These are phyloP conservation scores for Alternaria gansuensis DNA, from an alignment of 2,329 filamentous ascomycete species.

Conservation along the genomic window DNA sequence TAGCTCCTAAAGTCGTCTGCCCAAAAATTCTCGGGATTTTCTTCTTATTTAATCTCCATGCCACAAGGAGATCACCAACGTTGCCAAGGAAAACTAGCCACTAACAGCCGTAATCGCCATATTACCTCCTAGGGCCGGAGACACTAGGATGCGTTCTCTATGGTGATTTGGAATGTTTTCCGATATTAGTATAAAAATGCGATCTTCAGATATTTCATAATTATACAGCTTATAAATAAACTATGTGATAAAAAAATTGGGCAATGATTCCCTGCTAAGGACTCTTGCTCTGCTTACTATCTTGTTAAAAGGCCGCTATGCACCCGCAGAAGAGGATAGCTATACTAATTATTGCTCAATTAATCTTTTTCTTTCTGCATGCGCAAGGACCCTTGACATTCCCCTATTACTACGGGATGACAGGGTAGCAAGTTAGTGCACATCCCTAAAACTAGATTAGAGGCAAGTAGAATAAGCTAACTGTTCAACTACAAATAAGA, in stretches of 20 bases:
- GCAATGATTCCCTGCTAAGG: too few relatives aligned
- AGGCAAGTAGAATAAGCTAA: neutral
- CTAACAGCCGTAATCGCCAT: neutral
- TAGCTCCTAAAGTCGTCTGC: neutral
- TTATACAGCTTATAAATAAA: neutral
- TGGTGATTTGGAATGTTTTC: neutral
- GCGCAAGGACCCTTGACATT: constrained; percentile 3
- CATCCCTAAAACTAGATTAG: neutral
- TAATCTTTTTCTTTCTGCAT: constrained; percentile 3
- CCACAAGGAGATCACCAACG: neutral
- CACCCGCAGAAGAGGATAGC: too few relatives aligned
- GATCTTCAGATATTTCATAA: neutral
- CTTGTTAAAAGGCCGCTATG: too few relatives aligned
- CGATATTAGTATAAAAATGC: neutral
- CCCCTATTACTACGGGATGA: neutral
- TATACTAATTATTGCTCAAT: neutral
- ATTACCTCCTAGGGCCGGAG: constrained; percentile 3
- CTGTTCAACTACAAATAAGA: constrained; percentile 2
- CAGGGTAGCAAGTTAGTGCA: constrained; percentile 2
- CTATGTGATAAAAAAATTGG: too few relatives aligned
- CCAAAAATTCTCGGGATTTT: neutral
- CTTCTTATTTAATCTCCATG: neutral
- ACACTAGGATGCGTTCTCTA: neutral
- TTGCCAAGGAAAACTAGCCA: neutral
- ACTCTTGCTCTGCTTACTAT: too few relatives aligned